phyloP scores from a whole-genome alignment of 768 basidiomycete species.

The Boletus vinaceobasis region DNA sequence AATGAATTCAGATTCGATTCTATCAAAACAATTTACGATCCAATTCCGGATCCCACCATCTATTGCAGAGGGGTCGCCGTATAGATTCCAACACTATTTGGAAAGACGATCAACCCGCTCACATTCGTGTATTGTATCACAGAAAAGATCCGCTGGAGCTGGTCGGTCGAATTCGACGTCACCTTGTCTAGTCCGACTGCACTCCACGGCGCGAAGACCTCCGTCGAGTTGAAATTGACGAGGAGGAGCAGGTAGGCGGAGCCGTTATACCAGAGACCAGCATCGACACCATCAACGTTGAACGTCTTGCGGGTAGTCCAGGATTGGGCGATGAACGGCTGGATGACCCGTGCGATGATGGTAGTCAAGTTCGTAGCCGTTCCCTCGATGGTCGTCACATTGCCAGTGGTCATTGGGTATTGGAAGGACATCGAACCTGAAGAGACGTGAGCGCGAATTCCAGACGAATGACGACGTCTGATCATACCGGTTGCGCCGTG shows the following conservation, averaged over 20 bases:
- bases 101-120: slow-evolving; percentile 19
- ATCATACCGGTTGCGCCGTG: slow-evolving; percentile 26
- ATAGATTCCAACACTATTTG: slow-evolving; percentile 23
- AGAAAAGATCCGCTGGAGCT: slow-evolving; percentile 17
- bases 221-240: neutral
- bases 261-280: slow-evolving; percentile 22
- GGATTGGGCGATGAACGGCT: slow-evolving; percentile 22
- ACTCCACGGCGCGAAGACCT: slow-evolving; percentile 16
- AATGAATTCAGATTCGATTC: too few relatives aligned
- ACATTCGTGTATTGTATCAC: slow-evolving; percentile 11
- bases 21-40: too few relatives aligned
- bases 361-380: slow-evolving; percentile 6
- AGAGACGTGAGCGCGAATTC: neutral
- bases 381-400: slow-evolving; percentile 22
- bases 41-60: too few relatives aligned
- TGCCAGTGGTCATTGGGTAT: slow-evolving; percentile 23
- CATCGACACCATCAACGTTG: slow-evolving; percentile 21
- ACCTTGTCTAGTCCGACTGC: slow-evolving; percentile 15
- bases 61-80: slow-evolving; percentile 3
- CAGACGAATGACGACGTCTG: neutral
- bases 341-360: slow-evolving; percentile 7
- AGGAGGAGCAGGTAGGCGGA: slow-evolving; percentile 22
- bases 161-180: slow-evolving; percentile 13
- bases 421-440: slow-evolving; percentile 29
- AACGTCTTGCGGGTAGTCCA: slow-evolving; percentile 4